A percentile compares a stretch with the other conserved stretches of the same genome.
phyloP scores from a whole-genome alignment of 2,329 filamentous ascomycete species.

The Aureobasidium sp. region DNA sequence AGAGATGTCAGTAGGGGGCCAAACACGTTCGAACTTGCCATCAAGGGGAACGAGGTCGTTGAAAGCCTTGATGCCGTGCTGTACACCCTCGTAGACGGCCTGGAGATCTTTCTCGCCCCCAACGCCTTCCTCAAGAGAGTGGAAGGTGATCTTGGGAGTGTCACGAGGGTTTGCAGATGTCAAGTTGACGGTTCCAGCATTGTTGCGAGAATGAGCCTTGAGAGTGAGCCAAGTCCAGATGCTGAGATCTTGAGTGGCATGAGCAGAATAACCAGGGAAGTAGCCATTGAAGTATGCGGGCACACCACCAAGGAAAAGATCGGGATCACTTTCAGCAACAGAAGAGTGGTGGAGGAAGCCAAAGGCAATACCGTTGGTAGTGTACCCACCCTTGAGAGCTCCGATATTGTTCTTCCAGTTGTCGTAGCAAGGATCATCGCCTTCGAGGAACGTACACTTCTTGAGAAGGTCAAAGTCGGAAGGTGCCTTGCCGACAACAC shows the following conservation, averaged over 20 bases:
- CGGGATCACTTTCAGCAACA: slow-evolving; percentile 39
- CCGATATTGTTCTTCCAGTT: slow-evolving; percentile 35
- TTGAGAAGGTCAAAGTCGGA: slow-evolving; percentile 32
- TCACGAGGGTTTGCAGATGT: slow-evolving; percentile 56
- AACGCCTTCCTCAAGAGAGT: slow-evolving; percentile 48
- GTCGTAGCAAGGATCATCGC: slow-evolving; percentile 37
- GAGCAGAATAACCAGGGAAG: slow-evolving; percentile 47
- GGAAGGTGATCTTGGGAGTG: slow-evolving; percentile 55
- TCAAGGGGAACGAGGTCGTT: slow-evolving; percentile 33
- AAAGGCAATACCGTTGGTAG: slow-evolving; percentile 48
- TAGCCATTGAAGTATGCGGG: slow-evolving; percentile 50
- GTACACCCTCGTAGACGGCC: slow-evolving; percentile 50
- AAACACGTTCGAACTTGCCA: slow-evolving; percentile 37
- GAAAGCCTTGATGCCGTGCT: slow-evolving; percentile 41
- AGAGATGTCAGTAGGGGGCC: slow-evolving; percentile 36
- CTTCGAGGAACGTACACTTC: slow-evolving; percentile 32
- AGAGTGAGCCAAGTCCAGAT: slow-evolving; percentile 48
- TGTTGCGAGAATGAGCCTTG: slow-evolving; percentile 58
- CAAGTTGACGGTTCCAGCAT: slow-evolving; percentile 54
- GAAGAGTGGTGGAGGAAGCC: slow-evolving; percentile 37
- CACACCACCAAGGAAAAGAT: slow-evolving; percentile 49
- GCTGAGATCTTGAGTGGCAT: slow-evolving; percentile 37
- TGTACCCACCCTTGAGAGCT: slow-evolving; percentile 36
- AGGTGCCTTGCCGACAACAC: slow-evolving; percentile 39
- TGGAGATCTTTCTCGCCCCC: slow-evolving; percentile 37